A percentile compares a stretch with the other conserved stretches of the same genome.
phyloP scores from a whole-genome alignment of 306 rosid species.

The Myrica gale region DNA sequence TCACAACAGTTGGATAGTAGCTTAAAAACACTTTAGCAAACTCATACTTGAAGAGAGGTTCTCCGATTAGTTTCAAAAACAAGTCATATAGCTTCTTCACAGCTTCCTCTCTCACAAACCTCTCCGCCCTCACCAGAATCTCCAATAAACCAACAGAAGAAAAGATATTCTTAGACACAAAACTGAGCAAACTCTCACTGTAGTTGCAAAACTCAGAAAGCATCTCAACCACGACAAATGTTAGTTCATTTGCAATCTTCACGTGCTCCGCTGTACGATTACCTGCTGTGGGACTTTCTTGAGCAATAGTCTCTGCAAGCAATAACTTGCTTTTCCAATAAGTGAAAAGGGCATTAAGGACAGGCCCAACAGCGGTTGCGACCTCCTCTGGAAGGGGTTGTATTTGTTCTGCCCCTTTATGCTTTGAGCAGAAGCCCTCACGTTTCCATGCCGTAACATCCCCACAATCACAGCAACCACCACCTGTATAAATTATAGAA shows the following conservation, averaged over 20 bases:
- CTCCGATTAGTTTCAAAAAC: conserved; percentile 83
- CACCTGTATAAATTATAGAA: conserved; percentile 69
- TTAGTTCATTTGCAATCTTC: conserved; percentile 68
- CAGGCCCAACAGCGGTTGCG: conserved; percentile 58
- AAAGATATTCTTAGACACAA: conserved; percentile 59
- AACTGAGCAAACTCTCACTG: conserved; percentile 97
- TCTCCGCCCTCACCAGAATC: conserved; percentile 72
- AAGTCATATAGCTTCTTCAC: conserved; percentile 78
- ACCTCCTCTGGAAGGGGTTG: conserved; percentile 68
- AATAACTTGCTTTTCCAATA: conserved; percentile 64
- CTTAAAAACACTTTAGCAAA: conserved; percentile 79
- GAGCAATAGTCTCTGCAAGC: conserved; percentile 34
- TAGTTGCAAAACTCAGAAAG: conserved; percentile 77
- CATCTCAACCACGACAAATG: conserved; percentile 76
- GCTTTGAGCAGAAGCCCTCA: conserved; percentile 90
- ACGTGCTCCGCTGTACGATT: conserved; percentile 39
- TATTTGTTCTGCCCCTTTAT: conserved; percentile 85
- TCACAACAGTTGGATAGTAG: conserved; percentile 83
- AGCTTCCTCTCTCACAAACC: conserved; percentile 53
- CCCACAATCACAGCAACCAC: conserved; percentile 99
- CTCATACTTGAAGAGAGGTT: conserved; percentile 81
- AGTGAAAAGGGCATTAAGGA: conserved; percentile 62
- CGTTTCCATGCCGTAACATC: conserved; percentile 97
- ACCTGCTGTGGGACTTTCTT: conserved; percentile 42
- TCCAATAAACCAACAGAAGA: conserved; percentile 55